Percentiles rank a stretch among this genome's conserved stretches.
phyloP scores from a whole-genome alignment of 331 rosid genomes.

The Erythrophleum ivorense region DNA sequence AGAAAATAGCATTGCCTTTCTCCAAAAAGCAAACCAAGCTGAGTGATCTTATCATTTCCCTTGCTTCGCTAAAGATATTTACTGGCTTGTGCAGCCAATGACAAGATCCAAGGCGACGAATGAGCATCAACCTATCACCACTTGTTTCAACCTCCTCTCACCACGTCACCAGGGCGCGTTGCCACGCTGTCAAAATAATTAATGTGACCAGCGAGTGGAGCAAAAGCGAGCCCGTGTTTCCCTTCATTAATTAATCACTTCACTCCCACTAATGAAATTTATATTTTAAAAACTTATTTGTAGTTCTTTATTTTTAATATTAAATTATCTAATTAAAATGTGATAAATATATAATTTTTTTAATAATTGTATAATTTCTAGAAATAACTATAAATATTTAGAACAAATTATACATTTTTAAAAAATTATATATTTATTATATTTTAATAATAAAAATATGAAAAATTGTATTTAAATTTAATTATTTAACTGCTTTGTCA shows the following conservation, averaged over 20 bases:
- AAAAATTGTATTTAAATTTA: not conserved
- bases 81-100: constrained; percentile 46
- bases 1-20: constrained; percentile 37
- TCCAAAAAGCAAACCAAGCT: constrained; percentile 5
- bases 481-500: constrained; percentile 39
- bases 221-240: constrained; percentile 23
- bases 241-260: not conserved
- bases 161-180: constrained; percentile 53
- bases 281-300: no score
- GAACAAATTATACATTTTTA: no score
- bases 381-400: no score
- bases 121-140: constrained; percentile 30
- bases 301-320: no score
- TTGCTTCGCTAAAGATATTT: constrained; percentile 52
- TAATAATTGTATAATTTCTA: no score
- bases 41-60: constrained; percentile 37
- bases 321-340: no score
- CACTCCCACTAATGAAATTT: no score
- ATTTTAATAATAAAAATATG: no score
- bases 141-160: constrained; percentile 33
- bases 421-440: not conserved
- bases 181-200: constrained; percentile 54
- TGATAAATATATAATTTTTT: no score
- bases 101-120: constrained; percentile 62
- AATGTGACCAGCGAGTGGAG: constrained; percentile 55